Conservation (phyloP, 805 yeast species). For the Sugiyamaella americana region DNA sequence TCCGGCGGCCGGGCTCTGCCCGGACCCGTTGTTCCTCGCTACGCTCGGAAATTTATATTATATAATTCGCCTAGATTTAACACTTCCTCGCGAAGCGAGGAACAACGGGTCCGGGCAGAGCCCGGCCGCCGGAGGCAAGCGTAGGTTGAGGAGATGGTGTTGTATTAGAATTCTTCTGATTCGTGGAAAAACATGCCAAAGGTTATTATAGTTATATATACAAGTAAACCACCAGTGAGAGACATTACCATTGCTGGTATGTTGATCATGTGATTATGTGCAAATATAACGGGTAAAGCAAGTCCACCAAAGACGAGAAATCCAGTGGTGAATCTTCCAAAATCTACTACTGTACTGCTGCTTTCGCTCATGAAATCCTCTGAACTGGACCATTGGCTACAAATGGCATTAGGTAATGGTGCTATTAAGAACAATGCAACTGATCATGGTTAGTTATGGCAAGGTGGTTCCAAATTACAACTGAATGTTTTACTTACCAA, state of each 20-base stretch:
- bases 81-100: not conserved
- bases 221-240: constrained; percentile 73
- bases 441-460: constrained; percentile 7
- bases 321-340: constrained; percentile 75
- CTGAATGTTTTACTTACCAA: constrained; percentile 42
- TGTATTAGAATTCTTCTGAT: constrained; percentile 35
- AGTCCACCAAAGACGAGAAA: constrained; percentile 70
- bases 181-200: constrained; percentile 75
- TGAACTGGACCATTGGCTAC: constrained; percentile 39
- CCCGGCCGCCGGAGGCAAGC: not conserved
- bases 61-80: too few species aligned
- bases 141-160: not conserved
- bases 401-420: constrained; percentile 63
- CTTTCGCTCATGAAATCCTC: constrained; percentile 62
- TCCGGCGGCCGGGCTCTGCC: constrained; percentile 1
- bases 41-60: not conserved
- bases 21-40: not conserved
- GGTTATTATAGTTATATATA: constrained; percentile 75
- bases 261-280: constrained; percentile 70
- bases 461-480: too few species aligned
- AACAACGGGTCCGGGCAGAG: not conserved
- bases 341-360: constrained; percentile 53
- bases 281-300: constrained; percentile 65
- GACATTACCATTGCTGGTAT: constrained; percentile 69
- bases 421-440: constrained; percentile 62